Percentiles rank a stretch among this genome's conserved stretches.
These are phyloP conservation scores for Raffaelea ambrosiae DNA, from an alignment of 2,329 filamentous ascomycete species.

Conservation along the genomic window DNA sequence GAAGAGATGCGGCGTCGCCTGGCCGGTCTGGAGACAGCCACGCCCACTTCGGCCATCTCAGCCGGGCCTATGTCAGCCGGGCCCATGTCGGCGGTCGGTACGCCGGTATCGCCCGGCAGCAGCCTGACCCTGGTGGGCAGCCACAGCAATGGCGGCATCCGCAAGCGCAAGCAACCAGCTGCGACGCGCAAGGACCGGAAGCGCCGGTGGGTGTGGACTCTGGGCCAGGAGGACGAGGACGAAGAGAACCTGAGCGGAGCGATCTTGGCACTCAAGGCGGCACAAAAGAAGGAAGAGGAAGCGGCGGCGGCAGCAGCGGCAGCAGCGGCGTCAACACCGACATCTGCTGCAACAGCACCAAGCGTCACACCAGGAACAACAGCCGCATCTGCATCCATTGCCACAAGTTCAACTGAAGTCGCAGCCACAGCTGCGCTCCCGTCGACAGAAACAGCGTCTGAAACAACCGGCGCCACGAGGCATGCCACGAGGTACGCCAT, in stretches of 20 bases:
- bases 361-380: not conserved
- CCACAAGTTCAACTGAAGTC: no score
- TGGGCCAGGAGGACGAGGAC: conserved; percentile 41
- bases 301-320: not conserved
- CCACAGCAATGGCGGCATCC: conserved; percentile 31
- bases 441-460: no score
- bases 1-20: conserved; percentile 54
- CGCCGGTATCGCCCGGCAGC: conserved; percentile 33
- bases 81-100: conserved; percentile 8
- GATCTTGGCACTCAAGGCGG: conserved; percentile 15
- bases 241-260: conserved; percentile 28
- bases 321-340: not conserved
- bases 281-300: conserved; percentile 11
- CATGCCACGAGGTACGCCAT: no score
- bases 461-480: no score
- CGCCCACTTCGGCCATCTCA: conserved; percentile 9
- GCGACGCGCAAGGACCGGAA: conserved; percentile 55
- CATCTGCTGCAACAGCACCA: not conserved
- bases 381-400: not conserved
- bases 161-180: conserved; percentile 42
- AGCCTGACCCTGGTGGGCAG: conserved; percentile 24
- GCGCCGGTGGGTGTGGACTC: conserved; percentile 59
- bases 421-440: no score
- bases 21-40: conserved; percentile 34
- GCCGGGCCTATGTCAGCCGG: no score